phyloP scores from a whole-genome alignment of 2,329 filamentous ascomycete species.

The Aureobasidium sp. region DNA sequence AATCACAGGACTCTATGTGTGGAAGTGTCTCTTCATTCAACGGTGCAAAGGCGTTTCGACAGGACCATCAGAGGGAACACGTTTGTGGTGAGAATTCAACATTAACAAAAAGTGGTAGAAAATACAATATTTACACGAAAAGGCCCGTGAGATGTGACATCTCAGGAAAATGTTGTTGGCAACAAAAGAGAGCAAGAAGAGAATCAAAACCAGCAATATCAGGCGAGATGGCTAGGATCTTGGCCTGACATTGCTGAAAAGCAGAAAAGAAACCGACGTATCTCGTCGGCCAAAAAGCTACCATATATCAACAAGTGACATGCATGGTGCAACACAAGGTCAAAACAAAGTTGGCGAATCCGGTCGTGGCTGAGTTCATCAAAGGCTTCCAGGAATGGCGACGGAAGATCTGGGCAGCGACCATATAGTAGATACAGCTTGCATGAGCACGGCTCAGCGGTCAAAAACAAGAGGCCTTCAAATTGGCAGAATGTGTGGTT shows the following conservation, averaged over 20 bases:
- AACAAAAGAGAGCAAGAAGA: constrained; percentile 11
- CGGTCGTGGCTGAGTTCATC: not conserved
- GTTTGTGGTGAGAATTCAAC: not conserved
- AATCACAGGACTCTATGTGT: too few relatives aligned
- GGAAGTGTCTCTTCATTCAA: too few relatives aligned
- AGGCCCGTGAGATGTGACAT: not conserved
- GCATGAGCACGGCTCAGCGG: constrained; percentile 6
- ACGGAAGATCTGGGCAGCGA: not conserved
- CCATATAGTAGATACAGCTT: constrained; percentile 5
- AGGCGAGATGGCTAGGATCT: not conserved
- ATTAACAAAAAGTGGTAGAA: constrained; percentile 11
- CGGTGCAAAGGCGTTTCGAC: too few relatives aligned
- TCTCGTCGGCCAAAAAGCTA: not conserved
- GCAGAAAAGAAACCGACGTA: not conserved
- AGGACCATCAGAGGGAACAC: not conserved
- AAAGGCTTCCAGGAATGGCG: not conserved
- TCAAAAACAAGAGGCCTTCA: not conserved
- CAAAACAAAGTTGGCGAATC: not conserved
- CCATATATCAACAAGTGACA: constrained; percentile 1
- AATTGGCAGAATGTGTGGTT: not conserved
- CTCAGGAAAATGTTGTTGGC: not conserved
- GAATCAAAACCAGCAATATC: not conserved
- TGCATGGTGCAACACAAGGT: not conserved
- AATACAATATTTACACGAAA: constrained; percentile 11
- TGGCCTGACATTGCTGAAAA: not conserved